Evolutionary conservation across 768 basidiomycete genomes (phyloP).

Genomic region (Rickenella mellea): DNA sequence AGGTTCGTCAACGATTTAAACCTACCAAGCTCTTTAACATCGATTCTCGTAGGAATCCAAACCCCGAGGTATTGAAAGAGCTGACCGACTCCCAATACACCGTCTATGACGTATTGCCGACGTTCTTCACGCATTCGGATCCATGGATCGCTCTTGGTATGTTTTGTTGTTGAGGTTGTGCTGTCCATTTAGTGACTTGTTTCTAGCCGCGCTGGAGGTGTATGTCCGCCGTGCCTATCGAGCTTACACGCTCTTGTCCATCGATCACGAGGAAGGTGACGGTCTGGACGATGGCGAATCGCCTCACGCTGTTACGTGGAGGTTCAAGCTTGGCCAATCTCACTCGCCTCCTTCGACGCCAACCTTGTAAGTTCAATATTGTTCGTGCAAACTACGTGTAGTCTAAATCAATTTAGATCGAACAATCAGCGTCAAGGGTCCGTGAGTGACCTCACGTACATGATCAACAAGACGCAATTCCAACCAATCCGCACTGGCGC

Average conservation of each 20-base stretch:
- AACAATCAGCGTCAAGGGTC: conserved; percentile 77
- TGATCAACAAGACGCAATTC: conserved; percentile 77
- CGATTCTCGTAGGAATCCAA: conserved; percentile 50
- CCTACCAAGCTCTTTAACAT: conserved; percentile 7
- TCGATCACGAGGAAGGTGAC: conserved; percentile 94
- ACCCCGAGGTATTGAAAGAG: conserved; percentile 81
- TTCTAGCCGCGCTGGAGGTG: conserved; percentile 83
- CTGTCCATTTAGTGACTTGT: conserved; percentile 1
- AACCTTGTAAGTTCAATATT: conserved; percentile 29
- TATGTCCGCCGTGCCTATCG: conserved; percentile 94
- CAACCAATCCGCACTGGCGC: conserved; percentile 89
- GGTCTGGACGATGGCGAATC: conserved; percentile 74
- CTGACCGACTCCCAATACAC: conserved; percentile 94
- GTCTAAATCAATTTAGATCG: conserved; percentile 19
- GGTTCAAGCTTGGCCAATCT: conserved; percentile 88
- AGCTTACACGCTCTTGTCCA: conserved; percentile 81
- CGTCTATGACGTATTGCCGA: conserved; percentile 92
- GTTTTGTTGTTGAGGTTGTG: conserved; percentile 13
- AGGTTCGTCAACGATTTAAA: conserved; percentile 31
- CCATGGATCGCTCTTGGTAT: conserved; percentile 74
- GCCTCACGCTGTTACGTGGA: conserved; percentile 79
- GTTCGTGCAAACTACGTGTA: background rate
- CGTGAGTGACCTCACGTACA: conserved; percentile 91
- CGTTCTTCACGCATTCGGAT: conserved; percentile 88
- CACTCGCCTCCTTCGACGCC: conserved; percentile 84